Conservation (phyloP, 176 grass and related monocot species). For the Aegilops umbellulata region DNA sequence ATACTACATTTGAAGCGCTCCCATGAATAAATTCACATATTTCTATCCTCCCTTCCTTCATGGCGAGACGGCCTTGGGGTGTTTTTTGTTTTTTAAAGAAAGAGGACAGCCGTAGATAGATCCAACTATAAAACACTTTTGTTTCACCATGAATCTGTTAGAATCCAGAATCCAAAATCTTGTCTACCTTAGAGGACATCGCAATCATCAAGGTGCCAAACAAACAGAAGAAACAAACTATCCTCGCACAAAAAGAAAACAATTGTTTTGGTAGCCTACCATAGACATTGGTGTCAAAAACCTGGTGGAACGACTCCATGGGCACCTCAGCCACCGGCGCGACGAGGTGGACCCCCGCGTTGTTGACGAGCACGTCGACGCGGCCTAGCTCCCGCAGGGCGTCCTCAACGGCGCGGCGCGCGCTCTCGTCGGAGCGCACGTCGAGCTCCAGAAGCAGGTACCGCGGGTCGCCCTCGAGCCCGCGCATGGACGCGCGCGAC, state of each 20-base stretch:
- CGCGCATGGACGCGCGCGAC: constrained; percentile 67
- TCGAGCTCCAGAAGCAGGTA: constrained; percentile 64
- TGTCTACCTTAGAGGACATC: background rate
- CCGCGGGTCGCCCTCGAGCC: constrained; percentile 44
- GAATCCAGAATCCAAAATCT: constrained; percentile 24
- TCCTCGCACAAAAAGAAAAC: background rate
- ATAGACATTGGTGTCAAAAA: constrained; percentile 86
- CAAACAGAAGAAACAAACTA: background rate
- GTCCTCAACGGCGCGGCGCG: constrained; percentile 36
- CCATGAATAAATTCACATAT: background rate
- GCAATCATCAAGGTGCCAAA: background rate
- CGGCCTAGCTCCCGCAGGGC: constrained; percentile 46
- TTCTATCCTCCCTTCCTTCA: background rate
- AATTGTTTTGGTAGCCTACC: constrained; percentile 33
- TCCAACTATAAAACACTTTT: background rate
- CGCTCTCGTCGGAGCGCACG: constrained; percentile 63
- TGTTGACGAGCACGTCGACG: constrained; percentile 93
- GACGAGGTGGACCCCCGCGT: constrained; percentile 87
- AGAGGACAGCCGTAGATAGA: background rate
- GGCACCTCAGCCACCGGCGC: constrained; percentile 81
- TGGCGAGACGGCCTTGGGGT: background rate
- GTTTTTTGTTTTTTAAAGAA: background rate
- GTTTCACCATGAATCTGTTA: background rate
- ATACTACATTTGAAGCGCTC: background rate
- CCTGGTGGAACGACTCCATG: constrained; percentile 57